Conservation (phyloP, 2,329 filamentous ascomycete genomes). For the Fusarium phyllophilum region DNA sequence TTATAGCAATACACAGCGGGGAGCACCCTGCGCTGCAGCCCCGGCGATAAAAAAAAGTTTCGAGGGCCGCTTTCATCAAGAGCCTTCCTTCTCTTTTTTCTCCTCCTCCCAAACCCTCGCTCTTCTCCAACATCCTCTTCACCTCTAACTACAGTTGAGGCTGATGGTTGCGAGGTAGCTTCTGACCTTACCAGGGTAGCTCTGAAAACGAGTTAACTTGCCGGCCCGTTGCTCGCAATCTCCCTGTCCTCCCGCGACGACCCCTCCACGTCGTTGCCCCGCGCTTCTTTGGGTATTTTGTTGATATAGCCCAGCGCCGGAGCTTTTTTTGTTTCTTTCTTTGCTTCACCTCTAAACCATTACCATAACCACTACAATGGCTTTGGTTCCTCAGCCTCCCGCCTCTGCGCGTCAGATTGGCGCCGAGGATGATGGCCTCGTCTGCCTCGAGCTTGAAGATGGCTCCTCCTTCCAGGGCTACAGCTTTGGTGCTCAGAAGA, state of each 20-base stretch:
- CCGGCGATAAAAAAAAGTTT: conserved; percentile 44
- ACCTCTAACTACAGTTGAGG: conserved; percentile 43
- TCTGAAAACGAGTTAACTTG: conserved; percentile 54
- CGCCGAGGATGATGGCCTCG: conserved; percentile 67
- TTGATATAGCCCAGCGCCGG: conserved; percentile 25
- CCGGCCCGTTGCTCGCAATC: conserved; percentile 48
- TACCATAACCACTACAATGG: conserved; percentile 44
- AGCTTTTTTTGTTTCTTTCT: conserved; percentile 22
- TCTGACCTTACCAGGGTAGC: conserved; percentile 50
- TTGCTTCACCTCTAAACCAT: conserved; percentile 16
- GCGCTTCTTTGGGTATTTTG: conserved; percentile 36
- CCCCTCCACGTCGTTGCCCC: conserved; percentile 43
- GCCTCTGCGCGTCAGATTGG: conserved; percentile 69
- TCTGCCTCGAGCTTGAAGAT: conserved; percentile 93
- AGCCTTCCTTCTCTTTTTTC: conserved; percentile 29
- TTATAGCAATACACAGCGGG: conserved; percentile 26
- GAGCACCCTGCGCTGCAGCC: conserved; percentile 23
- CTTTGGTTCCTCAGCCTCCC: conserved; percentile 57
- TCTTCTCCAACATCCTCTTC: conserved; percentile 31
- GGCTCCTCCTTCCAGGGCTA: conserved; percentile 91
- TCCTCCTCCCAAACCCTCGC: conserved; percentile 39
- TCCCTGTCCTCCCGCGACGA: conserved; percentile 39
- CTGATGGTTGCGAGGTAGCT: conserved; percentile 53
- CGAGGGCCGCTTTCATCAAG: conserved; percentile 35
- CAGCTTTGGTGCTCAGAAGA: conserved; percentile 96